Evolutionary conservation across 78 protist species (phyloP), one percentile per base, ranked within the genome.

Genomic region (Dictyostelium purpureum): DNA sequence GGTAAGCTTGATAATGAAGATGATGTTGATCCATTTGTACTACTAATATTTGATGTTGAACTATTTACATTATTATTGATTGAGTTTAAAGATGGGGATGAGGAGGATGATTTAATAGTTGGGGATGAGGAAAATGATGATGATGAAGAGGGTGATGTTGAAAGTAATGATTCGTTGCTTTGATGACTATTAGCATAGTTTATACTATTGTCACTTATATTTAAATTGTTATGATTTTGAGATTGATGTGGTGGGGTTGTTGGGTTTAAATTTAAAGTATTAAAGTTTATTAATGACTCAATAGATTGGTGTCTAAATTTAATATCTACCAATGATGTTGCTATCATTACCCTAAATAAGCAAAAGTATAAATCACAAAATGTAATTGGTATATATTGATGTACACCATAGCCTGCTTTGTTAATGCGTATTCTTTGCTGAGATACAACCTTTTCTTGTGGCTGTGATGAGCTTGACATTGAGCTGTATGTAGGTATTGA

Each of bases 321-420:
- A 33, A 85, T 49, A 59, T 73, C 79, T 4, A 61, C 49, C 6
- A 85, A 45, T 19, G 83, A 73, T 10, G 82, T 85, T n/a, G 63
- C 57, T 40, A 85, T 59, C 18, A 51, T 24, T 24, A 37, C 45
- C 24, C 73, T 85, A 18, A 73, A 47, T 19, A 85, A 10, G 37
- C 81, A 85, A 45, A 70, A 85, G 40, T 85, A 85, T 71, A 63
- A 61, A 73, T 85, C 92, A 24, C 79, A 59, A 74, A 85, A 85
- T 19, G 75, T 85, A 26, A 85, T 35, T 52, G 92, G 92, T 10
- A 47, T 38, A 57, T 73, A 85, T 43, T 85, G 92, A 54, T 85
- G 82, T 35, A 73, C 40, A 14, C 92, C 92, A 24, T 43, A 28
- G 6, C 83, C 92, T 9, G 71, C 73, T 31, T 51, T 73, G 28